phyloP scores from a whole-genome alignment of 1,284 basidiomycete species.

The Microbotryum saponariae region DNA sequence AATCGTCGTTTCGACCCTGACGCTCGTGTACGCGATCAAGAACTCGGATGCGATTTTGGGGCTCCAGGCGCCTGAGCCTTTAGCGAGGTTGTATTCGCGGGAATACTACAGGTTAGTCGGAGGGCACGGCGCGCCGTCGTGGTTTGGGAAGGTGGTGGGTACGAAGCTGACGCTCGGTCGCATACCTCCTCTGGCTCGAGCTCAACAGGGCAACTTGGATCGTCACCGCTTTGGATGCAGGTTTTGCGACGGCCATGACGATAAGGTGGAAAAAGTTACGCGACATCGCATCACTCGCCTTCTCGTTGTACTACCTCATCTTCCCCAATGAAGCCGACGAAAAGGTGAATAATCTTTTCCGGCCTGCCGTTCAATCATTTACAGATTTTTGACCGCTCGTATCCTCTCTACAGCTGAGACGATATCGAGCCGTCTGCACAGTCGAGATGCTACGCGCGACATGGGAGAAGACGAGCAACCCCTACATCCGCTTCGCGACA shows the following conservation, averaged over 20 bases:
- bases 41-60: slow-evolving; percentile 70
- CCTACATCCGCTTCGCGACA: slow-evolving; percentile 67
- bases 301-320: slow-evolving; percentile 73
- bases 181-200: neutral
- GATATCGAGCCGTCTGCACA: slow-evolving; percentile 83
- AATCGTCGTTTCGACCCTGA: slow-evolving; percentile 75
- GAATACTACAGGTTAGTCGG: slow-evolving; percentile 47
- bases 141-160: too few relatives aligned
- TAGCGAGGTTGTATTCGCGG: slow-evolving; percentile 56
- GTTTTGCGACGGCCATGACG: slow-evolving; percentile 88
- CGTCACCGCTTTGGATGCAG: slow-evolving; percentile 85
- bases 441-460: slow-evolving; percentile 90
- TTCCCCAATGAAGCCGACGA: slow-evolving; percentile 90
- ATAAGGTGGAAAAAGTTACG: slow-evolving; percentile 87
- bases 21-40: slow-evolving; percentile 71
- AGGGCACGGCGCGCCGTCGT: too few relatives aligned
- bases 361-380: neutral
- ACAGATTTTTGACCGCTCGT: neutral
- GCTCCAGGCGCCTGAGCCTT: slow-evolving; percentile 75
- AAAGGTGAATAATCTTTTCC: slow-evolving; percentile 53
- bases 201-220: slow-evolving; percentile 87
- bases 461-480: slow-evolving; percentile 92
- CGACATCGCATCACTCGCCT: slow-evolving; percentile 65
- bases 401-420: slow-evolving; percentile 57
- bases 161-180: neutral